These are phyloP conservation scores for Hyaloscypha finlandica DNA, from an alignment of 495 filamentous ascomycete genomes.

Conservation along the genomic window DNA sequence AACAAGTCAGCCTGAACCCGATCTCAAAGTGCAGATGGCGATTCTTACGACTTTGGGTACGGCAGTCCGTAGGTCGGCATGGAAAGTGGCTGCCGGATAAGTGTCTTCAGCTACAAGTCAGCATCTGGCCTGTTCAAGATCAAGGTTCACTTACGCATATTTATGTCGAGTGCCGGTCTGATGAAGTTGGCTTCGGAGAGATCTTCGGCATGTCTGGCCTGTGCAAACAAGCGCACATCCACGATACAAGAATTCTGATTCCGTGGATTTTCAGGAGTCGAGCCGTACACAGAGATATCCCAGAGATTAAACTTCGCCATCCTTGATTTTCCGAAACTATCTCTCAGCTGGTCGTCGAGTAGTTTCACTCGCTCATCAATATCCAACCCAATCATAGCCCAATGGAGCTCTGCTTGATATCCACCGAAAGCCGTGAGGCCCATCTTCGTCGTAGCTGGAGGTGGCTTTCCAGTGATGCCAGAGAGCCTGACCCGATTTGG, in stretches of 20 bases:
- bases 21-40: not conserved
- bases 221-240: constrained; percentile 41
- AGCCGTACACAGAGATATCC: constrained; percentile 37
- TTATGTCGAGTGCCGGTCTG: constrained; percentile 9
- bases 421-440: constrained; percentile 13
- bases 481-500: constrained; percentile 46
- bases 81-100: constrained; percentile 9
- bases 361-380: constrained; percentile 29
- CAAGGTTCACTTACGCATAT: not conserved
- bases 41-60: not conserved
- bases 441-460: constrained; percentile 39
- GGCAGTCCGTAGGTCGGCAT: constrained; percentile 1
- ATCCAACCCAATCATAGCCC: constrained; percentile 29
- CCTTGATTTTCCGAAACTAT: constrained; percentile 1
- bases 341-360: constrained; percentile 16
- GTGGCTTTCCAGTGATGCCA: constrained; percentile 45
- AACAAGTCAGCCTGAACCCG: not conserved
- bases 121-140: not conserved
- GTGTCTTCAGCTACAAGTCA: constrained; percentile 1
- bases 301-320: constrained; percentile 18
- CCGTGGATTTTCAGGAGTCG: constrained; percentile 30
- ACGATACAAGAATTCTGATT: constrained; percentile 41
- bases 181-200: constrained; percentile 5
- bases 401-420: constrained; percentile 24
- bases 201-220: constrained; percentile 24